phyloP scores from a whole-genome alignment of 495 filamentous ascomycete genomes.

The Penicillium roqueforti region DNA sequence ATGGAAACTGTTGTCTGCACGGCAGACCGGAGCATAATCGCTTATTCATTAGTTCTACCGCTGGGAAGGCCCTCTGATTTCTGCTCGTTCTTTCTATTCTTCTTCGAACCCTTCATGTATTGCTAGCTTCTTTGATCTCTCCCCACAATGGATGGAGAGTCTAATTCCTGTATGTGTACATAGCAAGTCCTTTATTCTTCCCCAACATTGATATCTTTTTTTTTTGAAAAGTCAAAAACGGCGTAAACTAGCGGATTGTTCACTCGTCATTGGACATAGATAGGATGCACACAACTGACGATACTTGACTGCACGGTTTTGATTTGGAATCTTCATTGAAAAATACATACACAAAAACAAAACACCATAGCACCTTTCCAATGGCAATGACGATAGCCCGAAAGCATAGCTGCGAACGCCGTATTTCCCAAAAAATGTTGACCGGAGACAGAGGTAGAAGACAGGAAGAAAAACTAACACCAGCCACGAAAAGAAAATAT shows the following conservation, averaged over 20 bases:
- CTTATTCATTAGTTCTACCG: constrained; percentile 2
- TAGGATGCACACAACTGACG: neutral
- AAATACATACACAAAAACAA: constrained; percentile 5
- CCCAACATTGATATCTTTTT: neutral
- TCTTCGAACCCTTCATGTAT: constrained; percentile 24
- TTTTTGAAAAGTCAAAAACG: neutral
- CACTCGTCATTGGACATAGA: neutral
- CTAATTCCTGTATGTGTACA: constrained; percentile 27
- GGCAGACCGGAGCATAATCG: constrained; percentile 4
- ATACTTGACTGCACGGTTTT: neutral
- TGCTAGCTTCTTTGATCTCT: constrained; percentile 22
- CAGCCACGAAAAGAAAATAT: constrained; percentile 3
- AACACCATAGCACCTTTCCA: constrained; percentile 6
- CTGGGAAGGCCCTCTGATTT: constrained; percentile 4
- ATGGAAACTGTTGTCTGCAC: constrained; percentile 10
- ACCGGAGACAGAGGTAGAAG: constrained; percentile 1
- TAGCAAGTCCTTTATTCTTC: constrained; percentile 13
- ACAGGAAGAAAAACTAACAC: constrained; percentile 3
- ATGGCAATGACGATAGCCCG: constrained; percentile 6
- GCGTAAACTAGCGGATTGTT: neutral
- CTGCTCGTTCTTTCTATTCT: constrained; percentile 2
- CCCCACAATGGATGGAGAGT: constrained; percentile 9
- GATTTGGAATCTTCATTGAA: neutral
- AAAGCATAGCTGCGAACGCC: constrained; percentile 14
- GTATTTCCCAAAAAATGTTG: neutral